Evolutionary conservation across 441 rosid species (phyloP), one percentile per base, ranked within the genome.

Genomic region (Erodium moschatum): DNA sequence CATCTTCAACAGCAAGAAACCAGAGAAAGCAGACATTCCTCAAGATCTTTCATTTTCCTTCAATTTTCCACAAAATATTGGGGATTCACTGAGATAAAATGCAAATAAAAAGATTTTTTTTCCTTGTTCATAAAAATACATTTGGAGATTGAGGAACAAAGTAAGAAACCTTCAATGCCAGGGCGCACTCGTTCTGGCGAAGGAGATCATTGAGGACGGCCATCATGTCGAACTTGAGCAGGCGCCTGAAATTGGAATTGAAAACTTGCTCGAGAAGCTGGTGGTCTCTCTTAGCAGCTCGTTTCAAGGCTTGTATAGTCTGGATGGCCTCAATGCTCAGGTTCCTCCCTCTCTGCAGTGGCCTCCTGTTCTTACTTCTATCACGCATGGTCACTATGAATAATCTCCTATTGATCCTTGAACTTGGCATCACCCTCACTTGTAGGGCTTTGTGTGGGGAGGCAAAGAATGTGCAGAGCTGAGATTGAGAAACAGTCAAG

Each of bases 251-350:
- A 64, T 81, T 83, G 73, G 84, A 82, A 70, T 70, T 69, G 50
- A 83, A 73, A 48, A 78, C 82, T 13, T 76, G 80, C 58, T 82
- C 79, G 31, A 87, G 72, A 31, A 73, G 8, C 10, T 72, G 63
- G 3, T 78, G 54, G 38, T 63, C 16, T 69, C 66, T 64, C 67
- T 80, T 76, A 4, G 61, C 21, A 40, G 88, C 91, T 78, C 93
- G 83, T 77, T 91, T 91, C 72, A 88, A 79, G 11, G 90, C 78
- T 74, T 90, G 97, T 33, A 90, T 83, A 0, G 89, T 79, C 67
- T 91, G 96, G 66, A 91, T 91, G n/a, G 93, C 90, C 77, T 91
- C 97, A 64, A 81, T 86, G 82, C 97, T 91, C 70, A 89, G 90
- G 79, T 81, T 82, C 70, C 97, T 82, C 67, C 97, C 91, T 80